Conservation (phyloP, 768 basidiomycete genomes). For the Leccinum sublutescens region DNA sequence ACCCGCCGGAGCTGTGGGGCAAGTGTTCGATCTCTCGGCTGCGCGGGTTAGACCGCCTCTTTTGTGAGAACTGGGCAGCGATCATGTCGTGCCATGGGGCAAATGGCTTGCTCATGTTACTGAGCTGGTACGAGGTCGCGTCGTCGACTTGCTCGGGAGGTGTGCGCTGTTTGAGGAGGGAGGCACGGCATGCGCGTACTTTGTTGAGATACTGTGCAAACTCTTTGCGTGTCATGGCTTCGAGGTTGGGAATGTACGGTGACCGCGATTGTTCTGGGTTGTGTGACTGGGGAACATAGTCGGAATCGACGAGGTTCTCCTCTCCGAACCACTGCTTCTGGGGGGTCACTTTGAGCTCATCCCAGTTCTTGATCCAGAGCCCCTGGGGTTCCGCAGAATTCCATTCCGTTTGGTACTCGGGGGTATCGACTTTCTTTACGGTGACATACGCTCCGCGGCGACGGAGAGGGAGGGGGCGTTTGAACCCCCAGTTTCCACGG, state of each 20-base stretch:
- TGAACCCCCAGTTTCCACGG: conserved; percentile 83
- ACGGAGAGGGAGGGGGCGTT: conserved; percentile 72
- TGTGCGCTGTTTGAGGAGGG: conserved; percentile 48
- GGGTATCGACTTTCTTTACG: conserved; percentile 66
- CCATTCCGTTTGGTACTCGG: conserved; percentile 78
- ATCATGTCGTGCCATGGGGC: conserved; percentile 28
- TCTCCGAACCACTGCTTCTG: conserved; percentile 11
- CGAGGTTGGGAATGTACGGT: conserved; percentile 48
- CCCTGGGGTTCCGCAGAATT: conserved; percentile 61
- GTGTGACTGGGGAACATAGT: conserved; percentile 21
- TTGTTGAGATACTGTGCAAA: conserved; percentile 61
- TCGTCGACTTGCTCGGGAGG: conserved; percentile 16
- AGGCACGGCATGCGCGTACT: conserved; percentile 53
- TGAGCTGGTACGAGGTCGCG: conserved; percentile 30
- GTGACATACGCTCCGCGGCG: conserved; percentile 64
- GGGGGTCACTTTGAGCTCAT: conserved; percentile 46
- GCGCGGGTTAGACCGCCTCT: conserved; percentile 23
- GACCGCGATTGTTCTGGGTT: conserved; percentile 21
- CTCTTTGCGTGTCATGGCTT: conserved; percentile 56
- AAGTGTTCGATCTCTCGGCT: conserved; percentile 52
- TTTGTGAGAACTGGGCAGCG: conserved; percentile 21
- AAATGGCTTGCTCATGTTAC: conserved; percentile 16
- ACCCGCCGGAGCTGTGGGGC: conserved; percentile 62
- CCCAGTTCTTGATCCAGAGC: conserved; percentile 64
- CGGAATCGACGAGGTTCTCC: conserved; percentile 26